These are phyloP conservation scores for Cercospora sesami DNA, from an alignment of 2,329 filamentous ascomycete species.

Conservation along the genomic window DNA sequence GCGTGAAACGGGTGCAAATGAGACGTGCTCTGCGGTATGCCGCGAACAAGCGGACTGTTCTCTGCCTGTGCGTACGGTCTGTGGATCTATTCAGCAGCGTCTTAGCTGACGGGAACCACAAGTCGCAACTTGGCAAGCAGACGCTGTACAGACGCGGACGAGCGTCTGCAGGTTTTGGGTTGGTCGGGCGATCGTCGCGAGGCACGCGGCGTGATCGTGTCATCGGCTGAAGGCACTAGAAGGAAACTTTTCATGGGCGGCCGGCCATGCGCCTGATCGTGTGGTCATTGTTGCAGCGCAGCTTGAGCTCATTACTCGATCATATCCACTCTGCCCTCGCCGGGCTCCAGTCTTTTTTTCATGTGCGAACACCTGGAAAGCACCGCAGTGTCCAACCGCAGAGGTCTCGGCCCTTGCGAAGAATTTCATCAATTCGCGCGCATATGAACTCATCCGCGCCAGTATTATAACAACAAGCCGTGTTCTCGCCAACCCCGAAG, in stretches of 20 bases:
- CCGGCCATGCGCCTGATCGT: not conserved
- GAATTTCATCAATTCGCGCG: not conserved
- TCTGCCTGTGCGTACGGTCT: not conserved
- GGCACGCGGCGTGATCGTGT: slow-evolving; percentile 10
- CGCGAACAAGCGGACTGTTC: not conserved
- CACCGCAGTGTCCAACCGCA: not conserved
- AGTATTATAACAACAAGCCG: not conserved
- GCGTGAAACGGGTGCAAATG: not conserved
- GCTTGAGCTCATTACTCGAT: slow-evolving; percentile 14
- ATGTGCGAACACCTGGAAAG: slow-evolving; percentile 7
- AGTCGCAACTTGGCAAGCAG: not conserved
- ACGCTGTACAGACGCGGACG: not conserved
- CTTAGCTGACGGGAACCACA: not conserved
- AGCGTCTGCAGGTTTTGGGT: not conserved
- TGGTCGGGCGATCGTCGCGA: not conserved
- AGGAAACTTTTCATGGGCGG: not conserved
- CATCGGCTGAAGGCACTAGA: slow-evolving; percentile 2
- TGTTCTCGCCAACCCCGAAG: not conserved
- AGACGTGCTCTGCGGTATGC: too few species aligned
- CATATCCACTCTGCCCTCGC: slow-evolving; percentile 5
- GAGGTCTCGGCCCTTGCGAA: not conserved
- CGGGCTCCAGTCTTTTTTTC: not conserved
- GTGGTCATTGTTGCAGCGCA: not conserved
- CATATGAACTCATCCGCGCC: not conserved
- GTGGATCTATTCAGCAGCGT: not conserved